phyloP scores from a whole-genome alignment of 2,329 filamentous ascomycete species.

The Fusarium dlaminii region DNA sequence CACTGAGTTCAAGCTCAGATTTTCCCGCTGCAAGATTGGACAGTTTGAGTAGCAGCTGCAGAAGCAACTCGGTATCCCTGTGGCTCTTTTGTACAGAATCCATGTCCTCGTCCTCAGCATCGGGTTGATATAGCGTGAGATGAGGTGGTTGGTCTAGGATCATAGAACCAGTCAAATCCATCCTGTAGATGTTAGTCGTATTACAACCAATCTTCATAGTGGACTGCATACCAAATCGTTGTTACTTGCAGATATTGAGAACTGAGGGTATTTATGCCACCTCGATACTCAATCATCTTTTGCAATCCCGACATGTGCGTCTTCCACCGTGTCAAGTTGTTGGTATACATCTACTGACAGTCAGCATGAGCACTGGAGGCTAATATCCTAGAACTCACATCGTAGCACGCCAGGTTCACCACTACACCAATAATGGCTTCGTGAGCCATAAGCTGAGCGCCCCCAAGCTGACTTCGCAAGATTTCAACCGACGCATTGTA shows the following conservation, averaged over 20 bases:
- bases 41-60: fast-evolving
- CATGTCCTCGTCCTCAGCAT: neutral
- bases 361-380: fast-evolving
- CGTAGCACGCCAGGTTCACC: neutral
- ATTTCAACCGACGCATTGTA: neutral
- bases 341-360: neutral
- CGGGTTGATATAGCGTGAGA: neutral
- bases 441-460: neutral
- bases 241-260: neutral
- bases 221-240: neutral
- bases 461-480: neutral
- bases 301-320: neutral
- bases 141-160: neutral
- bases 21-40: neutral
- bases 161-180: neutral
- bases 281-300: neutral
- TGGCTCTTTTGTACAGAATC: fast-evolving
- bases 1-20: neutral
- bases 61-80: fast-evolving
- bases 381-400: neutral
- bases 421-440: neutral
- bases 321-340: neutral
- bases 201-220: fast-evolving
- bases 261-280: neutral
- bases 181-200: neutral